Evolutionary conservation across 805 yeast genomes (phyloP).

Genomic region (Saturnispora halmiae): DNA sequence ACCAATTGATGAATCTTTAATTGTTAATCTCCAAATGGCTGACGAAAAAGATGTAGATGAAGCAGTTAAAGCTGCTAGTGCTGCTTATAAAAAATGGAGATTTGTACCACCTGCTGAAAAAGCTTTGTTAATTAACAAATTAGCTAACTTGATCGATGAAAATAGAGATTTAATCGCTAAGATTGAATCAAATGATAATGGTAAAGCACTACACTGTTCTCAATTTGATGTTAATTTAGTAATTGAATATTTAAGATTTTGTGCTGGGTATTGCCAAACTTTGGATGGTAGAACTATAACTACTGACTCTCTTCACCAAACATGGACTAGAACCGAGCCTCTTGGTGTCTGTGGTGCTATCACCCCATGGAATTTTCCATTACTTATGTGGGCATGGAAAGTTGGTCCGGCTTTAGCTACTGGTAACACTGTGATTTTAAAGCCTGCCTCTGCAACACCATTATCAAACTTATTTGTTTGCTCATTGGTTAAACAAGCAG

Average conservation of each 20-base stretch:
- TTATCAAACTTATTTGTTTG: conserved; percentile 73
- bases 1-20: conserved; percentile 45
- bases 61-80: conserved; percentile 60
- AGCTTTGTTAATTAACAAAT: conserved; percentile 42
- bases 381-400: conserved; percentile 74
- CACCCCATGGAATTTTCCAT: conserved; percentile 81
- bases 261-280: conserved; percentile 70
- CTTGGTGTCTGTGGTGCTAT: conserved; percentile 78
- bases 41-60: conserved; percentile 54
- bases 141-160: conserved; percentile 63
- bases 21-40: conserved; percentile 45
- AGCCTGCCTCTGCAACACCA: conserved; percentile 74
- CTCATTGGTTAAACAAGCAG: conserved; percentile 64
- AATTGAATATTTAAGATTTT: conserved; percentile 55
- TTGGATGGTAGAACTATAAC: conserved; percentile 55
- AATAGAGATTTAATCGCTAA: conserved; percentile 54
- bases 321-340: conserved; percentile 64
- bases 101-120: conserved; percentile 48
- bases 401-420: conserved; percentile 71
- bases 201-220: conserved; percentile 61
- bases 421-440: conserved; percentile 64
- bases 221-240: conserved; percentile 60
- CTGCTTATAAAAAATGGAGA: conserved; percentile 57
- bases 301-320: conserved; percentile 54
- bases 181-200: conserved; percentile 69